Percentiles rank a stretch among this genome's conserved stretches.
phyloP scores from a whole-genome alignment of 1,284 basidiomycete genomes.

The Chalciporus sp. region DNA sequence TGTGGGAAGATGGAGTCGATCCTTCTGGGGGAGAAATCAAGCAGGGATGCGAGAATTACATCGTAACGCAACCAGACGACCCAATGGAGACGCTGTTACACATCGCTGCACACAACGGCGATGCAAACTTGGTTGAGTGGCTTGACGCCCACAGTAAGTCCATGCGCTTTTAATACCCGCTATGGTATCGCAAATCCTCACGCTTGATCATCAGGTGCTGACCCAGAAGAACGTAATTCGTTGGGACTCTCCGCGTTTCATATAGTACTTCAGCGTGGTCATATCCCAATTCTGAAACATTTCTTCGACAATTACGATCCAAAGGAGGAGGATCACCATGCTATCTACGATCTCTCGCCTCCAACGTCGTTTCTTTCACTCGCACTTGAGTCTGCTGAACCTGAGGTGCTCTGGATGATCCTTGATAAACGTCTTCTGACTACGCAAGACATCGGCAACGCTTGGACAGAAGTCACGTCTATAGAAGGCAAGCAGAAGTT shows the following conservation, averaged over 20 bases:
- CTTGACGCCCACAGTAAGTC: slow-evolving; percentile 66
- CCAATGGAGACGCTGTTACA: slow-evolving; percentile 68
- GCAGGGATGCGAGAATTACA: slow-evolving; percentile 54
- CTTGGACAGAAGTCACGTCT: slow-evolving; percentile 52
- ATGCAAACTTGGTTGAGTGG: slow-evolving; percentile 64
- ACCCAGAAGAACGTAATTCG: slow-evolving; percentile 66
- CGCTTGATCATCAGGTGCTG: slow-evolving; percentile 52
- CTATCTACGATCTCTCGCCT: slow-evolving; percentile 48
- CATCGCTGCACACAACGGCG: slow-evolving; percentile 57
- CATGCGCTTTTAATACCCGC: slow-evolving; percentile 24
- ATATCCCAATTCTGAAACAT: slow-evolving; percentile 51
- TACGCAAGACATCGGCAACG: slow-evolving; percentile 48
- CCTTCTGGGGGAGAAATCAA: slow-evolving; percentile 69
- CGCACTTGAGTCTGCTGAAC: slow-evolving; percentile 58
- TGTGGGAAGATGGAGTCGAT: slow-evolving; percentile 72
- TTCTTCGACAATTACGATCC: slow-evolving; percentile 62
- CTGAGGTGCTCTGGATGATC: slow-evolving; percentile 62
- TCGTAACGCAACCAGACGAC: slow-evolving; percentile 50
- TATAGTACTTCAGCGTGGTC: slow-evolving; percentile 56
- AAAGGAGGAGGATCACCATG: slow-evolving; percentile 44
- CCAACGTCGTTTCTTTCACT: slow-evolving; percentile 51
- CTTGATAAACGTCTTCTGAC: slow-evolving; percentile 58
- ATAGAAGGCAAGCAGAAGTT: slow-evolving; percentile 34
- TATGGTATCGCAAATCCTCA: slow-evolving; percentile 23
- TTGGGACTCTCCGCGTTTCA: slow-evolving; percentile 65